Evolutionary conservation across 73 alveolate species (phyloP).

Genomic region (Urostyla sp.): DNA sequence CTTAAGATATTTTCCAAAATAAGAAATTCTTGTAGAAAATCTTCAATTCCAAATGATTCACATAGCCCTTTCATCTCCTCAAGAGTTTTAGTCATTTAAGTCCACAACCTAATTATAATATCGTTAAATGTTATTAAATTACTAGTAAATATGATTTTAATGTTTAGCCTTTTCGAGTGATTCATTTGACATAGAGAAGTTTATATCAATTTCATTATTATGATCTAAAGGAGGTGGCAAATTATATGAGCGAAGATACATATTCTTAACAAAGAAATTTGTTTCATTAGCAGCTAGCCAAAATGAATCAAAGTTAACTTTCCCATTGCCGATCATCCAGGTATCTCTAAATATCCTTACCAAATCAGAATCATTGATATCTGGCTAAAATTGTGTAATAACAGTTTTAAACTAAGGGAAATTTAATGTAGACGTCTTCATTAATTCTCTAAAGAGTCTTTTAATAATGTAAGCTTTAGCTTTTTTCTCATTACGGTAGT

Average conservation of each 20-base stretch:
- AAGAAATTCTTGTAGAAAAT: background rate
- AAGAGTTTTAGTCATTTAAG: background rate
- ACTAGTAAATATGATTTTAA: slow-evolving; percentile 10
- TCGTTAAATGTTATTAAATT: background rate
- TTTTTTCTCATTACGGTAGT: slow-evolving; percentile 53
- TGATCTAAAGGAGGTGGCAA: slow-evolving; percentile 10
- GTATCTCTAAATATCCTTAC: slow-evolving; percentile 56
- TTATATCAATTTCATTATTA: slow-evolving; percentile 21
- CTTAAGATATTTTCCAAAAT: background rate
- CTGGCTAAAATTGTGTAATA: slow-evolving; percentile 8
- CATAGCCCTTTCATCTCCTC: background rate
- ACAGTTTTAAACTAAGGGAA: background rate
- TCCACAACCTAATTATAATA: slow-evolving; percentile 7
- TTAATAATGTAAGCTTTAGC: slow-evolving; percentile 31
- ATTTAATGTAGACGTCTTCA: background rate
- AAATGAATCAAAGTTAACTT: slow-evolving; percentile 59
- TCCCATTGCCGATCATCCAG: slow-evolving; percentile 59
- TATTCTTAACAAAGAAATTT: slow-evolving; percentile 41
- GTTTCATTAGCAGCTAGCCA: slow-evolving; percentile 68
- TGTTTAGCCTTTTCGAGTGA: background rate
- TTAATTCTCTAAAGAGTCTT: slow-evolving; percentile 12
- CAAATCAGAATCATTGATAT: slow-evolving; percentile 3
- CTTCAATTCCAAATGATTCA: slow-evolving; percentile 28
- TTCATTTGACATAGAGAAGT: background rate
- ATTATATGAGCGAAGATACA: slow-evolving; percentile 7